Base-by-base conservation (phyloP, 495 filamentous ascomycete genomes). In the Evernia prunastri region DNA sequence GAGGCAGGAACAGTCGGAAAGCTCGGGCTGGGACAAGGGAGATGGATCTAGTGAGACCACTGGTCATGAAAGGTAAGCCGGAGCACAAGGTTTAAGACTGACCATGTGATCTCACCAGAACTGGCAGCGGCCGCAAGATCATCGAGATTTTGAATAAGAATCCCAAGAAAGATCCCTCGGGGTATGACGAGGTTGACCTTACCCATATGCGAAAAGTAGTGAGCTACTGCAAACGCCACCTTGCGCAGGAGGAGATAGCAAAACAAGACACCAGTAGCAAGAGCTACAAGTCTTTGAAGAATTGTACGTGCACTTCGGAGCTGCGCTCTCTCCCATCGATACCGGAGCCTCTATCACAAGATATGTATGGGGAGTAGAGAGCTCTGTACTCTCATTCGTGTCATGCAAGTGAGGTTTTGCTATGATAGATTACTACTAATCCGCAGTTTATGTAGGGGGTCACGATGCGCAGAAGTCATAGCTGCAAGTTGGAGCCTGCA, bases 131-230 rank as follows among this genome's bases (percentile, higher is more conserved):
- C 18, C 79, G 84, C 17, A 83, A 83, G 66, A 89, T 89, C 59
- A 81, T 88, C 35, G 70, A 81, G 31, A 89, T 89, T 58, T 74
- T 89, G 43, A 75, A 82, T 64, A 80, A 81, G 60, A 87, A 88
- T 63, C 83, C 84, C 0, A 70, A 75, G n/a, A 84, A 81, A 64
- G 75, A 83, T 36, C 79, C 79, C 1, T 72, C 75, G 4, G 72
- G 75, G 23, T 88, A 87, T 67, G 74, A 76, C 4, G 75, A 82
- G 47, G 75, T 80, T 7, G 83, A 88, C 47, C 72, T 88, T 36
- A 75, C 76, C 13, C 86, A 89, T 68, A 88, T 88, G 85, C 77
- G 87, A 9, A 80, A 77, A 51, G 87, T 88, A 11, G 84, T 86
- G 0, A 76, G 43, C 49, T 84, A 83, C 58, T 83, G 80, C 67